Base-by-base conservation (phyloP, 2,329 filamentous ascomycete genomes). In the Paraconiothyrium brasiliense region DNA sequence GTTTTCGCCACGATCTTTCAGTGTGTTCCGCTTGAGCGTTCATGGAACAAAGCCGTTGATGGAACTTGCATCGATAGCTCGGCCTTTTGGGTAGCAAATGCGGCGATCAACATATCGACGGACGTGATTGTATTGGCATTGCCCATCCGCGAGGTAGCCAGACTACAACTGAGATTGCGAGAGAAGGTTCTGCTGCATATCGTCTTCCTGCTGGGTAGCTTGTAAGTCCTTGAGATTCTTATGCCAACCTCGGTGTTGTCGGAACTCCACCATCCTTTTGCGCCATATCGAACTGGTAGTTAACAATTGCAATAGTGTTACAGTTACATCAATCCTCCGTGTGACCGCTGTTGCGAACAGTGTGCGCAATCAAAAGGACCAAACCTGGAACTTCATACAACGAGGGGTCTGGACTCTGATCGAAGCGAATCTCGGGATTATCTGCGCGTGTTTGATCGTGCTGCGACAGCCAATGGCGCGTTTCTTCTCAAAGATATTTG, bases 341-440 rank as follows among this genome's bases (percentile, higher is more conserved):
- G 57, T 60, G 48, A 60, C 52, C 24, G 61, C 47, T n/a, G 61
- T 63, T 7, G 57, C 54, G 4, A 60, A 63, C 24, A 63, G 61
- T 37, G 60, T 54, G 1, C 57, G 47, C 46, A 62, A 63, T 7
- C 57, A 60, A 37, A 13, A 56, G 32, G 57, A 63, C 43, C 57
- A 60, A 41, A 60, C 57, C 9, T 63, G 52, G 48, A 57, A 54
- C 48, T 60, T 60, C 48, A 58, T 63, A 22, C 47, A 32, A n/a
- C 54, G 61, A 9, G 58, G 61, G 27, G 30, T 63, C 32, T 63
- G 57, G 58, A 60, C 52, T 3, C 32, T 60, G 32, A 54, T 43
- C 32, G 58, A 63, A 49, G 54, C 61, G 14, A 60, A 63, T 32
- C 34, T 60, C 14, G 52, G 61, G 10, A 60, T 63, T 11, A 58